Evolutionary conservation across 106 monocot genomes (phyloP), one percentile per base, ranked within the genome.

Genomic region (Apostasia shenzhenica): DNA sequence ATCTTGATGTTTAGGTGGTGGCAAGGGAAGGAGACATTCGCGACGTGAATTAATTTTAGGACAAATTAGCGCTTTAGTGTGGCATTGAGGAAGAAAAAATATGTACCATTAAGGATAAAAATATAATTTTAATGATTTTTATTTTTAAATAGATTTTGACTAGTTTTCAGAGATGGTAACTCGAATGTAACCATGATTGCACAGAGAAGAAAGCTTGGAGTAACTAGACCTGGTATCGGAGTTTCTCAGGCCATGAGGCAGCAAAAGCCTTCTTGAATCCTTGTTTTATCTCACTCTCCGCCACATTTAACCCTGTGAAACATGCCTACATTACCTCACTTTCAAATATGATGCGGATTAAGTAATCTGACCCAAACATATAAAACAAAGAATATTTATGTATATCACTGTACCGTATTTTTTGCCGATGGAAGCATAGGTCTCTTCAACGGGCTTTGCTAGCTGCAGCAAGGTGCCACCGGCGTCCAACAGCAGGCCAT

Each of bases 401-500:
- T 3, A 43, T 56, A 64, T 41, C 6, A 63, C 2, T 26, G 10
- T 67, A 90, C 99, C 99, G 70, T 81, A 90, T 81, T 86, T 90
- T 5, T 69, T 79, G 39, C 93, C 93, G 45, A 99, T 90, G 52
- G 85, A 72, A 49, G 99, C 87, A 65, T 99, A 99, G 11, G 90
- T 93, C 59, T 85, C 83, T 67, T 83, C 93, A 38, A 93, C 93
- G 6, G 99, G 99, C 50, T 48, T 74, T 55, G 87, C 81, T 12
- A 90, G 75, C 87, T 88, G 93, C 53, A 93, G 82, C 47, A 93
- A 83, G 43, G 99, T 99, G 66, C 94, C 94, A 4, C 87, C 88
- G 42, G 94, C 94, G 56, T 95, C 94, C 78, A 95, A 68, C 55
- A 95, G 81, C 77, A 99, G 61, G 5, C 90, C 93, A 4, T 87